These are phyloP conservation scores for Copromyces sp. DNA, from an alignment of 495 filamentous ascomycete species.

Conservation along the genomic window DNA sequence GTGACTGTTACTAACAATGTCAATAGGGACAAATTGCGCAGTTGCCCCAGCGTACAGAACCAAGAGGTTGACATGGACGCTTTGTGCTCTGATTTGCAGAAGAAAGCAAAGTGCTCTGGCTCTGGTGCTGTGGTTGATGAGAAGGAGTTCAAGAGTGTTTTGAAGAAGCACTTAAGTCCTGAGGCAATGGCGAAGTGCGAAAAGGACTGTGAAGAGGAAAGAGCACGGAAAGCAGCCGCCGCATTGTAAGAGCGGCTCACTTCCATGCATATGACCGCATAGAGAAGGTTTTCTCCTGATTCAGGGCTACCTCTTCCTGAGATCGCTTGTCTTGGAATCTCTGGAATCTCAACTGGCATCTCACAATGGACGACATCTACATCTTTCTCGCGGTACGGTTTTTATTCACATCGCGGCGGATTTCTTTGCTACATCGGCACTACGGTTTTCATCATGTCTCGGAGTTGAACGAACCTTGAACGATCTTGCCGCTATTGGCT, in stretches of 20 bases:
- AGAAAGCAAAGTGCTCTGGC: slow-evolving; percentile 94
- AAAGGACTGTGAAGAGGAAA: neutral
- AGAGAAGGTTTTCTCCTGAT: neutral
- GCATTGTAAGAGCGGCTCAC: neutral
- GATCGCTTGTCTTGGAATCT: neutral
- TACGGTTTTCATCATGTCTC: neutral
- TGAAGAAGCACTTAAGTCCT: slow-evolving; percentile 44
- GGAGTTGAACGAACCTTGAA: neutral
- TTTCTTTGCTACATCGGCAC: neutral
- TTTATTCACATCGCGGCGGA: neutral
- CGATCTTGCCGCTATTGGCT: neutral
- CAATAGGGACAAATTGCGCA: slow-evolving; percentile 80
- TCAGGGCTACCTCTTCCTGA: neutral
- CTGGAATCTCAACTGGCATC: neutral
- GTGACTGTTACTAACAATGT: slow-evolving; percentile 7
- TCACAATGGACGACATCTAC: neutral
- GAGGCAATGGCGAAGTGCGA: slow-evolving; percentile 4
- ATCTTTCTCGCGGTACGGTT: neutral
- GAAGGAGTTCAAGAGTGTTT: slow-evolving; percentile 73
- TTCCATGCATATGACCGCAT: neutral
- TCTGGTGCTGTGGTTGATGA: slow-evolving; percentile 85
- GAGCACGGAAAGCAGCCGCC: neutral
- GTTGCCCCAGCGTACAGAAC: slow-evolving; percentile 72
- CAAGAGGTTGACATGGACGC: slow-evolving; percentile 89
- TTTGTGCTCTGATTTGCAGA: slow-evolving; percentile 85